Conservation (phyloP, 1,139 yeast species). For the Candida tetrigidarum region DNA sequence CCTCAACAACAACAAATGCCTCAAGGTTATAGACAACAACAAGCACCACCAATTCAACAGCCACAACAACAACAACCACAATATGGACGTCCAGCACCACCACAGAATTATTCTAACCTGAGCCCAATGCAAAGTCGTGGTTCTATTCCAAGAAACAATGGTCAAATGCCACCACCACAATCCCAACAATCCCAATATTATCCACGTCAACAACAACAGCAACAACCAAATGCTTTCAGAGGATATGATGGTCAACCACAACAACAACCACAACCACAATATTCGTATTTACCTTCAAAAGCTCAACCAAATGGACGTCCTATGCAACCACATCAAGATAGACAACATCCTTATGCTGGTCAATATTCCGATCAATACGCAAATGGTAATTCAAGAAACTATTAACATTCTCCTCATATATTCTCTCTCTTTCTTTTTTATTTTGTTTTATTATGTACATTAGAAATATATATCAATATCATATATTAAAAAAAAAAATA, state of each 20-base stretch:
- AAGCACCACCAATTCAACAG: slow-evolving; percentile 11
- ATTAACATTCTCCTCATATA: slow-evolving; percentile 5
- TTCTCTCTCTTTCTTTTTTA: not conserved
- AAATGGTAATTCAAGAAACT: slow-evolving; percentile 14
- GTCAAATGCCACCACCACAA: slow-evolving; percentile 6
- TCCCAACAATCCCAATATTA: slow-evolving; percentile 12
- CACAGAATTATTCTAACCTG: slow-evolving; percentile 17
- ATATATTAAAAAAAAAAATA: not conserved
- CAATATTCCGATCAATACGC: slow-evolving; percentile 14
- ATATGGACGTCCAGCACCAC: slow-evolving; percentile 13
- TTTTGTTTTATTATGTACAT: slow-evolving; percentile 3
- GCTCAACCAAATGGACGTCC: not conserved
- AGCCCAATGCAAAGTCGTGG: slow-evolving; percentile 8
- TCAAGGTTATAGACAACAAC: slow-evolving; percentile 9
- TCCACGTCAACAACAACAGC: slow-evolving; percentile 11
- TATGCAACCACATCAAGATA: not conserved
- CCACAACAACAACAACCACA: slow-evolving; percentile 14
- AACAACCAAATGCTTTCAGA: slow-evolving; percentile 14
- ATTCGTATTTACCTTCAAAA: slow-evolving; percentile 9
- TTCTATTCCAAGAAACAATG: slow-evolving; percentile 8
- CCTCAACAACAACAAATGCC: slow-evolving; percentile 6
- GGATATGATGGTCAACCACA: slow-evolving; percentile 15
- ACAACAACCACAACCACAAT: slow-evolving; percentile 10
- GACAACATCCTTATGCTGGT: slow-evolving; percentile 9
- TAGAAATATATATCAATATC: not conserved